Conservation (phyloP, 345 rosid species). For the Raphanus raphanistrum region DNA sequence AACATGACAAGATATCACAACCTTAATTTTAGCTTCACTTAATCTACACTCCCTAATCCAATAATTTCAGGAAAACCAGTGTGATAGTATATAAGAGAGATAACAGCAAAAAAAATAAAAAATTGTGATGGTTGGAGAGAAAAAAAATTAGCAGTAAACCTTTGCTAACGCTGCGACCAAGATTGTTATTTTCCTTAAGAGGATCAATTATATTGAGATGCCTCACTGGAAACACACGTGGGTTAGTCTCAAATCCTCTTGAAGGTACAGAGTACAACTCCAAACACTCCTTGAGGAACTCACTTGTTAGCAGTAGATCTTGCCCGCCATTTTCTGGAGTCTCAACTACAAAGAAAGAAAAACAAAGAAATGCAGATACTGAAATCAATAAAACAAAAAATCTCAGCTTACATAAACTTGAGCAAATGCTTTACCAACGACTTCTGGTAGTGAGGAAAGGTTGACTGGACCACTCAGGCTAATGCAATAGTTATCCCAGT, state of each 20-base stretch:
- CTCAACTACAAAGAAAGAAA: slow-evolving; percentile 47
- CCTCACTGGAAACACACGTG: slow-evolving; percentile 62
- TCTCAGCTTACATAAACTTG: background rate
- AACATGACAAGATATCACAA: slow-evolving; percentile 7
- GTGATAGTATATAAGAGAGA: background rate
- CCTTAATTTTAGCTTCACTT: slow-evolving; percentile 2
- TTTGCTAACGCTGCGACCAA: slow-evolving; percentile 98
- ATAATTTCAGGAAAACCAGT: background rate
- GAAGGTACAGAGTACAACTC: slow-evolving; percentile 62
- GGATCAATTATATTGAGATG: slow-evolving; percentile 93
- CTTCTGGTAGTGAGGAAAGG: slow-evolving; percentile 63
- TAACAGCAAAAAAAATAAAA: background rate
- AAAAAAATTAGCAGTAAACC: slow-evolving; percentile 46
- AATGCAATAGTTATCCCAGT: slow-evolving; percentile 90
- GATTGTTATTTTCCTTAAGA: slow-evolving; percentile 76
- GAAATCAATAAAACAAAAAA: slow-evolving; percentile 18
- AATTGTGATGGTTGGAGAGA: slow-evolving; percentile 7
- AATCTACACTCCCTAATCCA: slow-evolving; percentile 3
- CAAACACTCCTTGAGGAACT: slow-evolving; percentile 62
- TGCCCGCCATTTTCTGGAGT: slow-evolving; percentile 54
- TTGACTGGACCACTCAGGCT: slow-evolving; percentile 76
- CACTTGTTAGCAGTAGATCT: slow-evolving; percentile 61
- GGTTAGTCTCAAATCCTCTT: slow-evolving; percentile 58
- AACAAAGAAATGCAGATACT: slow-evolving; percentile 17
- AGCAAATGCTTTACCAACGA: slow-evolving; percentile 54